Conservation (phyloP, 768 basidiomycete species). For the Podaxis pistillaris region DNA sequence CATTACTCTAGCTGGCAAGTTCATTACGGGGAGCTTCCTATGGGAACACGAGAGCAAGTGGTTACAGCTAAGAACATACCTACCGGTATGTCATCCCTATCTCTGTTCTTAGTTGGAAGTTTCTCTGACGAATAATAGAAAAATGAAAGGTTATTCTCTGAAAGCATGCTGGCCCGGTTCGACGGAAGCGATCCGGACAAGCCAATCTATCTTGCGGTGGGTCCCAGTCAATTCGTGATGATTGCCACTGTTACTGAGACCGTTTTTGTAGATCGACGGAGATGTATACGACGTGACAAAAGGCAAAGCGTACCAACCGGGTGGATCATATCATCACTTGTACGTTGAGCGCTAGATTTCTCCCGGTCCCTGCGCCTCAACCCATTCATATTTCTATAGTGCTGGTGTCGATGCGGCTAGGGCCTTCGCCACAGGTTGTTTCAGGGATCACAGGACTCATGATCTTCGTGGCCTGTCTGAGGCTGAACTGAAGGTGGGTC, state of each 20-base stretch:
- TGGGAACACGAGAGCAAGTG: slow-evolving; percentile 81
- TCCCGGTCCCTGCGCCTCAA: slow-evolving; percentile 19
- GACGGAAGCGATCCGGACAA: slow-evolving; percentile 61
- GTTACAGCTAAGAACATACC: slow-evolving; percentile 56
- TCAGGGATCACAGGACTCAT: slow-evolving; percentile 86
- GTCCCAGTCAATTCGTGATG: slow-evolving; percentile 14
- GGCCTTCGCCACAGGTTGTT: slow-evolving; percentile 93
- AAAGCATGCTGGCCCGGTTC: slow-evolving; percentile 58
- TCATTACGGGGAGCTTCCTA: slow-evolving; percentile 81
- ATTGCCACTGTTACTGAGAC: slow-evolving; percentile 7
- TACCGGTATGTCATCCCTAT: slow-evolving; percentile 48
- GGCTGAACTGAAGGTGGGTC: slow-evolving; percentile 64
- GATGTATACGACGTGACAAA: slow-evolving; percentile 92
- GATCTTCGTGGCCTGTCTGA: slow-evolving; percentile 82
- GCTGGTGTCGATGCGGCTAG: slow-evolving; percentile 89
- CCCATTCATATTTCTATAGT: slow-evolving; percentile 33
- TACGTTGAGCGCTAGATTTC: slow-evolving; percentile 30
- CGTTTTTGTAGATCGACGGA: slow-evolving; percentile 70
- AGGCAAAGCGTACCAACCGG: slow-evolving; percentile 80
- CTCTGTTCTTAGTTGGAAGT: slow-evolving; percentile 2
- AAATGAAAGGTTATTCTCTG: slow-evolving; percentile 73
- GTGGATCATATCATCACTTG: slow-evolving; percentile 80
- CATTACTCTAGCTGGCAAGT: slow-evolving; percentile 66
- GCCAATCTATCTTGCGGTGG: slow-evolving; percentile 84
- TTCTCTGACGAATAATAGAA: slow-evolving; percentile 32